A percentile compares a stretch with the other conserved stretches of the same genome.
Conservation (phyloP, 73 alveolate species). For the Tetrahymena thermophila region DNA sequence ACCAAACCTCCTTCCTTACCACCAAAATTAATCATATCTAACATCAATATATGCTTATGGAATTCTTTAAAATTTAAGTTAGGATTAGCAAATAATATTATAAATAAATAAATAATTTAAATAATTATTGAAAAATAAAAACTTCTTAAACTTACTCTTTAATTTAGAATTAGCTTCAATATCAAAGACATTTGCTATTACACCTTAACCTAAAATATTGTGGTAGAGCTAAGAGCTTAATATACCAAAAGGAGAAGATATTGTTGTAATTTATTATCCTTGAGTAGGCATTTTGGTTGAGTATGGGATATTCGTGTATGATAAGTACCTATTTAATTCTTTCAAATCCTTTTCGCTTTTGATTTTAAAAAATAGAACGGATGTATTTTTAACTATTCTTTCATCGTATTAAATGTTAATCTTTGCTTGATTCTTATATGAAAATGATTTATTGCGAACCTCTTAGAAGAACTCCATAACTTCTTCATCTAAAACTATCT, state of each 20-base stretch:
- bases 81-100: too few relatives aligned
- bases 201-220: neutral
- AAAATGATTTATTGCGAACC: neutral
- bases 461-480: neutral
- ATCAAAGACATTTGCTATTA: neutral
- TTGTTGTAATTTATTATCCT: neutral
- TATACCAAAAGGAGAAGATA: neutral
- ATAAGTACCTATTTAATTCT: neutral
- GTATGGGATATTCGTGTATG: neutral
- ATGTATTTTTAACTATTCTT: neutral
- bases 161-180: neutral
- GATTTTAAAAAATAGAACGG: neutral
- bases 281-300: neutral
- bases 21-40: neutral
- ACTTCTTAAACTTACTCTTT: neutral
- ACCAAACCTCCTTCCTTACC: neutral
- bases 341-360: neutral
- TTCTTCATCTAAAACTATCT: neutral
- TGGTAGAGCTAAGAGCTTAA: neutral
- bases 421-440: neutral
- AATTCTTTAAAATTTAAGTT: neutral
- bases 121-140: neutral
- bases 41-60: neutral
- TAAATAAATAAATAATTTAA: too few relatives aligned
- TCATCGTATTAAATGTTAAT: neutral